These are phyloP conservation scores for Aspergillus sp. DNA, from an alignment of 2,329 filamentous ascomycete species.

Conservation along the genomic window DNA sequence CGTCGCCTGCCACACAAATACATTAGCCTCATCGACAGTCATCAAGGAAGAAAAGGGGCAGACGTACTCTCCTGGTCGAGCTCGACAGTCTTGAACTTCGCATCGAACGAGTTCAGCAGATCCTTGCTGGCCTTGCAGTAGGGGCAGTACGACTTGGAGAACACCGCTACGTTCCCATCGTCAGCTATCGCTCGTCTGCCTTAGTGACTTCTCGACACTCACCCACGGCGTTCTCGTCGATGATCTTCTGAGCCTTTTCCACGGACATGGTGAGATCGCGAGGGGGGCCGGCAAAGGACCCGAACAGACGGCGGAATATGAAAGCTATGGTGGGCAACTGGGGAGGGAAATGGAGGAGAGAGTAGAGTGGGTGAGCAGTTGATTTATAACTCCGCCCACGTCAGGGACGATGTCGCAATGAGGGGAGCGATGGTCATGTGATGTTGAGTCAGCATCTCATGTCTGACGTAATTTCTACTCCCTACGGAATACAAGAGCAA, in stretches of 20 bases:
- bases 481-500: not conserved
- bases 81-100: constrained; percentile 75
- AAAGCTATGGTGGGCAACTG: constrained; percentile 56
- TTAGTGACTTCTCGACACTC: constrained; percentile 30
- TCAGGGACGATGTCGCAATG: not conserved
- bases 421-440: not conserved
- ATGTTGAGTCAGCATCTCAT: too few species aligned
- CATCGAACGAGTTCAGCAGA: constrained; percentile 66
- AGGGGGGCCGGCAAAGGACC: constrained; percentile 51
- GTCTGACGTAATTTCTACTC: not conserved
- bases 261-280: constrained; percentile 70
- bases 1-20: constrained; percentile 65
- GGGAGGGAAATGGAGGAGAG: constrained; percentile 1
- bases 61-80: constrained; percentile 80
- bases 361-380: not conserved
- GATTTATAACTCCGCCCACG: not conserved
- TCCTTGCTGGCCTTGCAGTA: constrained; percentile 82
- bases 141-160: constrained; percentile 96
- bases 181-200: not conserved
- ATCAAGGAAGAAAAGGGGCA: constrained; percentile 22
- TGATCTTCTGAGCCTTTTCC: constrained; percentile 80
- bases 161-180: constrained; percentile 63
- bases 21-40: not conserved
- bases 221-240: constrained; percentile 86
- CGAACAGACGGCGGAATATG: constrained; percentile 72